Percentiles rank a stretch among this genome's conserved stretches.
phyloP scores from a whole-genome alignment of 2,329 filamentous ascomycete species.

The Fusarium sp. region DNA sequence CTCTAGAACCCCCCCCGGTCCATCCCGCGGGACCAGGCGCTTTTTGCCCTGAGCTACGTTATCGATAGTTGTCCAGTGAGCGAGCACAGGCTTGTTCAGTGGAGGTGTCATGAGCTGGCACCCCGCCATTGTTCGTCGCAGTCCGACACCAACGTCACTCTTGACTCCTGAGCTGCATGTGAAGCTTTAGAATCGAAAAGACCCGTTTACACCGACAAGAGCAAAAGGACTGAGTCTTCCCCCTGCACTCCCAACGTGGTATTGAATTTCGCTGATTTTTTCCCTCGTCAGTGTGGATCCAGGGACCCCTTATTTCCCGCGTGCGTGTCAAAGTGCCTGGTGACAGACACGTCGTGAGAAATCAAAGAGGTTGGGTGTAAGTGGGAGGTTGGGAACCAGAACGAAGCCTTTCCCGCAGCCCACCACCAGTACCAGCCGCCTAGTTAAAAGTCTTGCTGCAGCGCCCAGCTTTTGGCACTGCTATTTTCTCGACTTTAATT shows the following conservation, averaged over 20 bases:
- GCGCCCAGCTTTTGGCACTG: conserved; percentile 41
- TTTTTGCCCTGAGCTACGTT: conserved; percentile 10
- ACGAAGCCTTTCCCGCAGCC: conserved; percentile 39
- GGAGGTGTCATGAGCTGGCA: conserved; percentile 43
- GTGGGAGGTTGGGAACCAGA: conserved; percentile 51
- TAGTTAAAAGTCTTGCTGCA: conserved; percentile 48
- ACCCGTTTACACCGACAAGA: background rate
- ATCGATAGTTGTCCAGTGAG: conserved; percentile 47
- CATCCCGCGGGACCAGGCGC: background rate
- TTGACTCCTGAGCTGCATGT: background rate
- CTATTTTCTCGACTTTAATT: conserved; percentile 21
- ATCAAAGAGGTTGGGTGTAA: conserved; percentile 50
- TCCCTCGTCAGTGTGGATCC: conserved; percentile 26
- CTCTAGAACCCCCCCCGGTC: background rate
- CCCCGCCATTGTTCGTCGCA: conserved; percentile 35
- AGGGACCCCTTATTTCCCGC: conserved; percentile 36
- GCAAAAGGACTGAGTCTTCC: conserved; percentile 36
- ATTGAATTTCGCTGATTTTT: conserved; percentile 36
- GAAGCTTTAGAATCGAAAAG: background rate
- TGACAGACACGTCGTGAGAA: conserved; percentile 22
- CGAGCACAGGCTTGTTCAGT: conserved; percentile 29
- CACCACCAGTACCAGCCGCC: conserved; percentile 43
- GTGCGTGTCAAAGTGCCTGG: conserved; percentile 31
- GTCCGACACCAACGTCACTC: conserved; percentile 34
- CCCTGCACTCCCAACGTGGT: conserved; percentile 5